These are phyloP conservation scores for Phytophthora pinifolia DNA, from an alignment of 352 stramenopile genomes.

Conservation along the genomic window DNA sequence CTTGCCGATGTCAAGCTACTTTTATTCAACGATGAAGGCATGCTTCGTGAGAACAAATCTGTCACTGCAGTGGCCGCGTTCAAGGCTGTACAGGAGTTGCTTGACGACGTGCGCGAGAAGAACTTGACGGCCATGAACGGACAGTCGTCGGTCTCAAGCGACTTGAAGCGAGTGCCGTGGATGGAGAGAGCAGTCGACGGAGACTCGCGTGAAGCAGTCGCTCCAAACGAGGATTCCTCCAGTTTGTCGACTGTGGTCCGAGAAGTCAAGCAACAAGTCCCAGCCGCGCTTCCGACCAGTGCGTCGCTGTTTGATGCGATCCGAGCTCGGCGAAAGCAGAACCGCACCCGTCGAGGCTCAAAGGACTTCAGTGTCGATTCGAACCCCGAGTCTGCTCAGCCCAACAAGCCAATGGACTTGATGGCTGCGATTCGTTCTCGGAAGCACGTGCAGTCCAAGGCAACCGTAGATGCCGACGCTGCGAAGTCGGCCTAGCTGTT, in stretches of 20 bases:
- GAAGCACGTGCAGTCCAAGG: conserved; percentile 26
- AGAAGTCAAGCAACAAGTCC: neutral
- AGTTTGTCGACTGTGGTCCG: neutral
- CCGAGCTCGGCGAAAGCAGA: conserved; percentile 38
- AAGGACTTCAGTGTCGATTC: neutral
- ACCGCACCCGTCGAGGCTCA: neutral
- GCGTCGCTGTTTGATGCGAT: conserved; percentile 53
- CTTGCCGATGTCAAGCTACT: conserved; percentile 43
- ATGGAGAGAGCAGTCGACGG: conserved; percentile 13
- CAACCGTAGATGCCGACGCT: conserved; percentile 5
- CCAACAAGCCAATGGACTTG: conserved; percentile 39
- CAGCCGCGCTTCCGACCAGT: conserved; percentile 26
- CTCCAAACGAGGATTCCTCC: neutral
- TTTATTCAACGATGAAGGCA: conserved; percentile 18
- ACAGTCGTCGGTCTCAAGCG: neutral
- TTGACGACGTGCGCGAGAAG: conserved; percentile 44
- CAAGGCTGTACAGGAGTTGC: conserved; percentile 36
- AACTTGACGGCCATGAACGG: conserved; percentile 21
- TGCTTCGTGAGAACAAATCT: conserved; percentile 18
- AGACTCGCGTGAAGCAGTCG: neutral
- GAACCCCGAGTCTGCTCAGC: neutral
- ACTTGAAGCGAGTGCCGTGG: conserved; percentile 35
- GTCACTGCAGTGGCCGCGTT: conserved; percentile 17
- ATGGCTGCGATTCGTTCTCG: conserved; percentile 69
- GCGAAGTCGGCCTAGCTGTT: conserved; percentile 1